Evolutionary conservation across 208 protist genomes (phyloP).

Genomic region (Leishmania aethiopica): DNA sequence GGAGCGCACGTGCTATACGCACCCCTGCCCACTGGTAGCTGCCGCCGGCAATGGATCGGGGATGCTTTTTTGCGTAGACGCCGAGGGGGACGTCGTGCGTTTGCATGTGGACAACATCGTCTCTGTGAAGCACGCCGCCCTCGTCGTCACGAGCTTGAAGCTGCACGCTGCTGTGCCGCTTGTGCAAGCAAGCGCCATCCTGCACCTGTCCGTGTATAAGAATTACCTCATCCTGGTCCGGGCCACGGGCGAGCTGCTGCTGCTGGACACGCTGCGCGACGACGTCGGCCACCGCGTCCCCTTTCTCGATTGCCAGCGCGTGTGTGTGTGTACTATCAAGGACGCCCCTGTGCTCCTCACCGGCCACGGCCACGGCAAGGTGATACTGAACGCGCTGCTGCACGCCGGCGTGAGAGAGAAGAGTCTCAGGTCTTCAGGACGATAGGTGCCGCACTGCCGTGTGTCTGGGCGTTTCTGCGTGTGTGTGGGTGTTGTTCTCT

Average conservation of each 20-base stretch:
- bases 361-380: conserved; percentile 31
- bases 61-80: conserved; percentile 64
- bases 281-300: conserved; percentile 26
- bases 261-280: conserved; percentile 28
- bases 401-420: background rate
- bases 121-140: conserved; percentile 43
- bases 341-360: conserved; percentile 30
- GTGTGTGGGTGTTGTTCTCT: background rate
- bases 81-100: conserved; percentile 32
- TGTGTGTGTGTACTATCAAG: conserved; percentile 23
- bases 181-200: conserved; percentile 12
- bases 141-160: conserved; percentile 37
- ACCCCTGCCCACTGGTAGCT: conserved; percentile 43
- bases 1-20: conserved; percentile 65
- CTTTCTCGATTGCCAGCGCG: conserved; percentile 23
- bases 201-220: conserved; percentile 12
- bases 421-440: background rate
- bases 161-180: conserved; percentile 21
- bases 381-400: conserved; percentile 30
- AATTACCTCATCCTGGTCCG: conserved; percentile 25
- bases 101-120: conserved; percentile 61
- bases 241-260: conserved; percentile 26
- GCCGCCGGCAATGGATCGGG: conserved; percentile 27
- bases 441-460: background rate
- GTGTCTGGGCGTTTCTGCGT: background rate